Conservation (phyloP, 2,329 filamentous ascomycete genomes). For the Thermomyces lanuginosus region DNA sequence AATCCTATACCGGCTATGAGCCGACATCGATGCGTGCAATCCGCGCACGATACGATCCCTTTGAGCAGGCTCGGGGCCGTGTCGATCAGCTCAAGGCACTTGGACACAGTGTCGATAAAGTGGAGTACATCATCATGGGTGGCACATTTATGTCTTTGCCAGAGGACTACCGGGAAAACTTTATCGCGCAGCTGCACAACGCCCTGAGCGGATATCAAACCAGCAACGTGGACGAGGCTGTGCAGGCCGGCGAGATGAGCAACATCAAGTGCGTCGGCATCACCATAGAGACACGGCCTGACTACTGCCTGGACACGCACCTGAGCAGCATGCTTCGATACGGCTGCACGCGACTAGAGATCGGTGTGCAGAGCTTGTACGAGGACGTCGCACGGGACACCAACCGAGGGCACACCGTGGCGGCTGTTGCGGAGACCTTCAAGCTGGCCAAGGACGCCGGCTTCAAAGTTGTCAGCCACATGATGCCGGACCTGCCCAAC, state of each 20-base stretch:
- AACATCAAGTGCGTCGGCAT: conserved; percentile 97
- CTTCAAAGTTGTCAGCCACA: conserved; percentile 97
- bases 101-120: conserved; percentile 94
- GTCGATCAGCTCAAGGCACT: conserved; percentile 94
- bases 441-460: conserved; percentile 94
- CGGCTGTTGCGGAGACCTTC: conserved; percentile 89
- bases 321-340: conserved; percentile 94
- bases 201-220: conserved; percentile 92
- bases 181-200: conserved; percentile 92
- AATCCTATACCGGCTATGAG: conserved; percentile 97
- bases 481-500: conserved; percentile 98
- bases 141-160: conserved; percentile 97
- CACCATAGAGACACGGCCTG: conserved; percentile 91
- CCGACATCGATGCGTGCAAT: conserved; percentile 98
- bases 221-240: conserved; percentile 84
- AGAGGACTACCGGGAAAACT: conserved; percentile 75
- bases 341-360: conserved; percentile 82
- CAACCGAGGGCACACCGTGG: conserved; percentile 90
- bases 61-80: conserved; percentile 86
- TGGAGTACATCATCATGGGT: conserved; percentile 99
- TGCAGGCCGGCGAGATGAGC: conserved; percentile 87
- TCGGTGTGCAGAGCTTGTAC: conserved; percentile 92
- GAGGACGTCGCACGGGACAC: conserved; percentile 98
- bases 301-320: conserved; percentile 94
- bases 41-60: conserved; percentile 89